Conservation (phyloP, 2,329 filamentous ascomycete genomes). For the Penicillium sclerotigenum region DNA sequence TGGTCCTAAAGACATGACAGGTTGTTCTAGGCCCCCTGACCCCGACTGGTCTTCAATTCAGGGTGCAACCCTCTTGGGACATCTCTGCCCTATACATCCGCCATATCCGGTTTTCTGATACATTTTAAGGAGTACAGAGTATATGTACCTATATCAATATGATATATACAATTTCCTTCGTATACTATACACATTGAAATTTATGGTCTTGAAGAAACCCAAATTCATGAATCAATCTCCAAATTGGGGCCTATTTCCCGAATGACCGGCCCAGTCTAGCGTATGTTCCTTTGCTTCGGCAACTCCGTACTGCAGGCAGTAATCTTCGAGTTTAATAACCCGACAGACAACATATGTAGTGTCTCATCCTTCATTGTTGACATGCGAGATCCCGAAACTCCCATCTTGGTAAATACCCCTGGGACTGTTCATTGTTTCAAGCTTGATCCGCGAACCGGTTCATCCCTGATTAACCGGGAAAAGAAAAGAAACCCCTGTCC, state of each 20-base stretch:
- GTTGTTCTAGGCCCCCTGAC: constrained; percentile 18
- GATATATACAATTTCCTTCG: not conserved
- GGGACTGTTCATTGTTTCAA: not conserved
- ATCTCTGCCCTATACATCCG: not conserved
- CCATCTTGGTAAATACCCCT: not conserved
- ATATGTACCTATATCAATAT: not conserved
- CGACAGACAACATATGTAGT: not conserved
- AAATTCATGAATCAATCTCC: not conserved
- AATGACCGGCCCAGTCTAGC: not conserved
- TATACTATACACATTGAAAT: no score
- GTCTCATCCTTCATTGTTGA: not conserved
- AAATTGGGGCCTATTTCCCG: not conserved
- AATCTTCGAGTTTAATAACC: not conserved
- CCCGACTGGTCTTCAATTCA: not conserved
- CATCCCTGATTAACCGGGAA: not conserved
- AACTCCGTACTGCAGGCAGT: not conserved
- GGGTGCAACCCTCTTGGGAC: not conserved
- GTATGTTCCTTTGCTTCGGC: not conserved
- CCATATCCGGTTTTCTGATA: not conserved
- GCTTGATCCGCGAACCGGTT: not conserved
- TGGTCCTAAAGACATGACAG: constrained; percentile 19
- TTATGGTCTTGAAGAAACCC: not conserved
- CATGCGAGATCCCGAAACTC: not conserved
- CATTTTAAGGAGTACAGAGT: not conserved
- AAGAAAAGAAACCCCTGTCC: not conserved